Evolutionary conservation across 805 yeast species (phyloP), one percentile per base, ranked within the genome.

Genomic region (Wickerhamomyces silvicola): DNA sequence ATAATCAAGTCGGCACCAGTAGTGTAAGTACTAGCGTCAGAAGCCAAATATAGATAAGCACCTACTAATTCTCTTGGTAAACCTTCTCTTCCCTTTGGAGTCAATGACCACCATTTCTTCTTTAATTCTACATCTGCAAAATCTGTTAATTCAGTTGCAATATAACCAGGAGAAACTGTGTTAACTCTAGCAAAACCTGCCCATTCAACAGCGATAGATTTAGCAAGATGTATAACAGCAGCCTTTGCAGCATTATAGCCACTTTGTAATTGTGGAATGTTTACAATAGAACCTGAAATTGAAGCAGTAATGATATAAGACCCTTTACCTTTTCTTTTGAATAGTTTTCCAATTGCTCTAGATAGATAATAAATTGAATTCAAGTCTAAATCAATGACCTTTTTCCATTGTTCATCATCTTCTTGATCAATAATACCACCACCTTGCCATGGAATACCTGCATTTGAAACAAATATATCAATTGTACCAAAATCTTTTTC

Each of bases 231-330:
- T 42, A 78, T 54, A 18, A 83, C 78, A 10, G 78, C 95, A 24
- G 95, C 94, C 65, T 85, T 85, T 40, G 88, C 84, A 10, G 87
- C 85, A 50, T 86, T 86, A 66, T 85, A 85, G 18, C 83, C 78
- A 16, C 94, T 81, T 61, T 87, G 96, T 50, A 72, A 63, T 57
- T 87, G 94, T 12, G 97, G 97, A 36, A 77, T 71, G 57, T 87
- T 87, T 45, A 81, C 94, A 46, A 87, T 77, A 60, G 78, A 85
- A 7, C 82, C 96, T 14, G 94, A 81, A 80, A 87, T 87, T 19
- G 95, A 83, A 5, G 92, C 87, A 7, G 97, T 87, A 57, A 83
- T 69, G 46, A 87, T 75, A 45, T 85, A 66, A 2, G 92, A 78
- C 20, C 96, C 96, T 40, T 57, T 60, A 12, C 87, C 85, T 50